phyloP scores from a whole-genome alignment of 495 filamentous ascomycete genomes.

The Aspergillus conjunctus region DNA sequence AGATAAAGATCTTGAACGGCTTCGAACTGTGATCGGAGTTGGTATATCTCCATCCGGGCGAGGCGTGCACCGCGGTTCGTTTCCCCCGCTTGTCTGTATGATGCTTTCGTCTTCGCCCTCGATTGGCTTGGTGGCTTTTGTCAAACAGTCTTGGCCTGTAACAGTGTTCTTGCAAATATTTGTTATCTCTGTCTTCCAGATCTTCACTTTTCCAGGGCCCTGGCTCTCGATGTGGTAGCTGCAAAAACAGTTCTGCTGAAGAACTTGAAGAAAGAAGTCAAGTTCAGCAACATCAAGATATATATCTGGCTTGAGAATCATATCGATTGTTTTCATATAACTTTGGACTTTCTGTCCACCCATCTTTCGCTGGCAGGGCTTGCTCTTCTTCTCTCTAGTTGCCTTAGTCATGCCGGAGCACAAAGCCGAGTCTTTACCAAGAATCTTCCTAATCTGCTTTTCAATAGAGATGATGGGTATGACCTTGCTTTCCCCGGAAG shows the following conservation, averaged over 20 bases:
- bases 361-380: not conserved
- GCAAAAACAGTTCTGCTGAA: constrained; percentile 10
- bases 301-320: constrained; percentile 12
- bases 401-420: not conserved
- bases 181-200: constrained; percentile 6
- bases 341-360: constrained; percentile 15
- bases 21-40: constrained; percentile 1
- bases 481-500: constrained; percentile 7
- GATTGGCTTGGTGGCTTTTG: not conserved
- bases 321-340: constrained; percentile 12
- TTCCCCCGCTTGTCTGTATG: not conserved
- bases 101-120: not conserved
- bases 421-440: constrained; percentile 8
- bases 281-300: constrained; percentile 9
- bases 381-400: not conserved
- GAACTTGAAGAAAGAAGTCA: constrained; percentile 11
- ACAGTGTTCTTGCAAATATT: constrained; percentile 1
- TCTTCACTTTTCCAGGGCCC: constrained; percentile 6
- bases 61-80: not conserved
- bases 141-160: not conserved
- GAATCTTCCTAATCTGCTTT: constrained; percentile 4
- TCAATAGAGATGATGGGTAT: not conserved
- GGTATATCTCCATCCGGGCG: not conserved
- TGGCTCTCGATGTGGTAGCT: constrained; percentile 5
- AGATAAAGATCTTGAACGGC: constrained; percentile 8